A percentile compares a stretch with the other conserved stretches of the same genome.
phyloP scores from a whole-genome alignment of 1,284 basidiomycete genomes.

The Cutaneotrichosporon arboriforme region DNA sequence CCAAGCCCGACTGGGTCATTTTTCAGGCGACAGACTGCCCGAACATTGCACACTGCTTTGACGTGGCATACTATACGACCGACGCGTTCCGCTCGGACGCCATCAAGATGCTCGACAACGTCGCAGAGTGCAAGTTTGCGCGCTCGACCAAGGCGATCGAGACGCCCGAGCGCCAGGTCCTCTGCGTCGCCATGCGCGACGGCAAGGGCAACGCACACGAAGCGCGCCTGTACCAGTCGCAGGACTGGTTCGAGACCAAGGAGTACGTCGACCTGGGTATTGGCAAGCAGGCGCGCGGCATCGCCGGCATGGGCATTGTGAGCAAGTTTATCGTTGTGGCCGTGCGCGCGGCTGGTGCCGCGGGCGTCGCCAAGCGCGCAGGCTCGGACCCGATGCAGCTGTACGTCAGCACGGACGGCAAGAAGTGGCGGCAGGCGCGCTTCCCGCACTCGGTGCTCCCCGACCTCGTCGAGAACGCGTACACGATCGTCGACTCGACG shows the following conservation, averaged over 20 bases:
- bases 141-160: slow-evolving; percentile 72
- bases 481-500: slow-evolving; percentile 91
- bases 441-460: slow-evolving; percentile 48
- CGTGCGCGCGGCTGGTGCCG: slow-evolving; percentile 4
- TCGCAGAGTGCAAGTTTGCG: slow-evolving; percentile 75
- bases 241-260: slow-evolving; percentile 67
- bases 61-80: slow-evolving; percentile 83
- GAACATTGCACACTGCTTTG: slow-evolving; percentile 64
- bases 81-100: slow-evolving; percentile 66
- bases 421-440: slow-evolving; percentile 57
- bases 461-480: slow-evolving; percentile 55
- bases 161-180: slow-evolving; percentile 67
- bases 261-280: slow-evolving; percentile 72
- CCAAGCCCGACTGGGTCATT: slow-evolving; percentile 69
- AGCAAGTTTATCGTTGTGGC: slow-evolving; percentile 86
- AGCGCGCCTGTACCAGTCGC: slow-evolving; percentile 69
- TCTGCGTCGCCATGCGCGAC: slow-evolving; percentile 67
- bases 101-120: slow-evolving; percentile 60
- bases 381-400: slow-evolving; percentile 53
- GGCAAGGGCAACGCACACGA: slow-evolving; percentile 61
- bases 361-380: background rate
- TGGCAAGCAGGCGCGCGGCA: slow-evolving; percentile 73
- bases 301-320: slow-evolving; percentile 82
- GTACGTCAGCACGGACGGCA: slow-evolving; percentile 75
- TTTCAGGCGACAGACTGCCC: slow-evolving; percentile 75